Base-by-base conservation (phyloP, 2,329 filamentous ascomycete genomes). In the Malbranchea cinnamomea region DNA sequence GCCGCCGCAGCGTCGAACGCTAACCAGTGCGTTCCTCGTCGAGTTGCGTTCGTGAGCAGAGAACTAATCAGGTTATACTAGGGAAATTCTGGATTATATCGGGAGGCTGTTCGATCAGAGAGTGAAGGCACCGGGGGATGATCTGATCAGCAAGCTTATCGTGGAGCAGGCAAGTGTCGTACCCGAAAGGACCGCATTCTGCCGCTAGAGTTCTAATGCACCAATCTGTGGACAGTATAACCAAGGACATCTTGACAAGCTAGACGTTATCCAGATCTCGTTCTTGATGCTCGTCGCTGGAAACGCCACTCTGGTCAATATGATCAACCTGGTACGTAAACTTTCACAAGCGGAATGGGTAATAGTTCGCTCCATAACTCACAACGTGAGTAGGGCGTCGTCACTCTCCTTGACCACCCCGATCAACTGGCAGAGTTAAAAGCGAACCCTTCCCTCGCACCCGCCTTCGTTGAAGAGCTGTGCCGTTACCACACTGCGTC, bases 291-390 rank as follows among this genome's bases (percentile, higher is more conserved):
- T 67, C 2, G 62, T 65, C 2, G 62, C 63, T 0, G 63, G 63
- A 2, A 68, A 67, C 21, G 64, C 63, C 0, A 65, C 64, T 1
- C 62, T 66, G 57, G 56, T 66, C 4, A 65, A 58, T 40, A 66
- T 62, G 56, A 65, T 66, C 33, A 50, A 54, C 1, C 47, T 65
- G 18, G 59, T 58, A 29, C 27, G 28, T 15, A 14, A 6, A 13
- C 19, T 21, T 23, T 8, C 14, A 5, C 14, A 11, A 14, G 15
- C n/a, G n/a, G n/a, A n/a, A n/a, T n/a, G n/a, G n/a, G n/a, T n/a
- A n/a, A 23, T 23, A 11, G 12, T 6, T 33, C 24, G 16, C 19
- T 33, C 12, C 12, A 25, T 14, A 25, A 7, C 8, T 4, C 11
- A 15, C 17, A 10, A 13, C 31, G 2, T 4, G 14, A 0, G 1